These are phyloP conservation scores for Cryptococcus wingfieldii DNA, from an alignment of 1,284 basidiomycete genomes.

Conservation along the genomic window DNA sequence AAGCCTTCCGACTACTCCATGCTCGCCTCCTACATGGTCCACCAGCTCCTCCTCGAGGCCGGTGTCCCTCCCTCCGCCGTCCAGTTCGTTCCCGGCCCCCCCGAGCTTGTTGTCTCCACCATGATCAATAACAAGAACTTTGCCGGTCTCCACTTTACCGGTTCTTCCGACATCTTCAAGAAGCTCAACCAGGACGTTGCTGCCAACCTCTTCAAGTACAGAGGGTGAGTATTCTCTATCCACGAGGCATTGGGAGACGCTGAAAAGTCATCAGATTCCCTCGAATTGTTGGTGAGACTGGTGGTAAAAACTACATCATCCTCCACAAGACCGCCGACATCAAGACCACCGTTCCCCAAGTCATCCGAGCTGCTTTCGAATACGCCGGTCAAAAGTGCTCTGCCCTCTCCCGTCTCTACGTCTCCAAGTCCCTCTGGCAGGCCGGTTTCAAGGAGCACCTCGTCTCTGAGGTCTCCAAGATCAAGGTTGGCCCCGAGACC, in stretches of 20 bases:
- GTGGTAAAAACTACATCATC: conserved; percentile 98
- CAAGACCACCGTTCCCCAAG: conserved; percentile 81
- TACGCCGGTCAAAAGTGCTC: conserved; percentile 99
- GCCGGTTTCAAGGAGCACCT: conserved; percentile 80
- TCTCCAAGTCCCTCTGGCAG: conserved; percentile 81
- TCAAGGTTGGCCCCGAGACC: conserved; percentile 74
- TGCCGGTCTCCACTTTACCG: conserved; percentile 92
- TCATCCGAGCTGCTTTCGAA: conserved; percentile 86
- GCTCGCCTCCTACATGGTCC: conserved; percentile 89
- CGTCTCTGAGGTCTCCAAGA: conserved; percentile 68
- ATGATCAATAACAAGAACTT: conserved; percentile 76
- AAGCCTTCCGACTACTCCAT: conserved; percentile 95
- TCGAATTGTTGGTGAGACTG: conserved; percentile 89
- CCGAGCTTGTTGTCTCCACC: conserved; percentile 74
- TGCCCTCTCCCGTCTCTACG: conserved; percentile 86
- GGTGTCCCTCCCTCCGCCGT: conserved; percentile 92
- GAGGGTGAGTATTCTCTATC: conserved; percentile 54
- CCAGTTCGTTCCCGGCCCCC: conserved; percentile 89
- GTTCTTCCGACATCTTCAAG: conserved; percentile 90
- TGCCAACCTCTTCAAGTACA: conserved; percentile 78
- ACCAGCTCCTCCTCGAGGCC: conserved; percentile 90
- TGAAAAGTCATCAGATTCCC: conserved; percentile 58
- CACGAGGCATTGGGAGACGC: too few species aligned
- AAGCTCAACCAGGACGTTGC: conserved; percentile 95
- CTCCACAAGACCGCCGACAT: conserved; percentile 84